Base-by-base conservation (phyloP, 2,329 filamentous ascomycete species). In the Aspergillaceae sp. region DNA sequence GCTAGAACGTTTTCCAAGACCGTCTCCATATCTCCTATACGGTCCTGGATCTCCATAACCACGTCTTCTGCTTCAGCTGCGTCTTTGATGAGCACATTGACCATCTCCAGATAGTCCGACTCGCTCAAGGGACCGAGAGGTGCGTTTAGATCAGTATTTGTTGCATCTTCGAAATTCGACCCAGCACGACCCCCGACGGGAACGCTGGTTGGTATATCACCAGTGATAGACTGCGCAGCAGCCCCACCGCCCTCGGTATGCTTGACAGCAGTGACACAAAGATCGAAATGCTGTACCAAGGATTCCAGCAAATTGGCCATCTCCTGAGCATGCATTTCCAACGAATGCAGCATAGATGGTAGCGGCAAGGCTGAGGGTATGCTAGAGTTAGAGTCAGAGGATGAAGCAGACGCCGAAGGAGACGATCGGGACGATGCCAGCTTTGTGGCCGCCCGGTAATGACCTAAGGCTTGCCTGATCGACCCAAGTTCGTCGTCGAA, bases 231-330 rank as follows among this genome's bases (percentile, higher is more conserved):
- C 43, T 79, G 77, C 7, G 82, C 79, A 4, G 83, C 84, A 40
- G 81, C 84, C 8, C 82, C 81, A 4, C 83, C 86, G 29, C 85
- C 86, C 69, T 95, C 89, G 3, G 90, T 96, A 43, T 91, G 88
- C 49, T 89, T 86, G 38, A 96, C 84, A 1, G 91, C 91, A 1
- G 84, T 91, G 9, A 94, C 87, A 64, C 91, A 96, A 53, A 94
- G 80, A 64, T 97, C 91, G 62, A 95, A 96, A 67, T 97, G 91
- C 28, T 78, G 80, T 5, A 88, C 89, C 3, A 97, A 73, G 1
- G 85, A 88, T 47, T 87, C 79, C 1, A 97, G 78, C 4, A 88
- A 76, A 47, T 83, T 76, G 4, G 90, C 91, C 82, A 94, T 91
- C 56, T 83, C 81, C 51, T 86, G 82, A 0, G 90, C 90, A 55